phyloP scores from a whole-genome alignment of 192 early-diverging fungal genomes.

The Spizellomyces punctatus region DNA sequence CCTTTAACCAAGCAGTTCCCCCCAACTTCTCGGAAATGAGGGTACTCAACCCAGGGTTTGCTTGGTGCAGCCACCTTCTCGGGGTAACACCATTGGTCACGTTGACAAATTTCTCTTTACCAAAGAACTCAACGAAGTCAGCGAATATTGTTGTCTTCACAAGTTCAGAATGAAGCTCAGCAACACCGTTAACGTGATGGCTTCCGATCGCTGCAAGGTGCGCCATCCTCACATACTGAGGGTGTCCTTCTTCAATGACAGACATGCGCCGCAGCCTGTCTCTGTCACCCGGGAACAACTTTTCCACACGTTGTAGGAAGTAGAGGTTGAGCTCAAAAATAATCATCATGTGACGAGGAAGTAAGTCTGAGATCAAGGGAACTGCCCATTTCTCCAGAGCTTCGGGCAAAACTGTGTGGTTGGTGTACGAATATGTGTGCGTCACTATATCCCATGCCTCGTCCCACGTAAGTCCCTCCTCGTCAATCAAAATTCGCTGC shows the following conservation, averaged over 20 bases:
- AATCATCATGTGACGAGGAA: slow-evolving; percentile 97
- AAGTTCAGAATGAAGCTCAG: slow-evolving; percentile 61
- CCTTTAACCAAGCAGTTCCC: slow-evolving; percentile 74
- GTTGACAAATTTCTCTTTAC: slow-evolving; percentile 88
- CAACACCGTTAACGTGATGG: slow-evolving; percentile 97
- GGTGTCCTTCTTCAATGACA: slow-evolving; percentile 87
- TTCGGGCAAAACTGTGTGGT: slow-evolving; percentile 98
- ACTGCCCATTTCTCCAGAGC: slow-evolving; percentile 98
- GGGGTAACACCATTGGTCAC: slow-evolving; percentile 99
- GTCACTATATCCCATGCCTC: slow-evolving; percentile 85
- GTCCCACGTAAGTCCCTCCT: slow-evolving; percentile 91
- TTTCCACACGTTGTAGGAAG: slow-evolving; percentile 95
- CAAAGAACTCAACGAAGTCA: slow-evolving; percentile 90
- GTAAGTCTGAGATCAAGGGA: slow-evolving; percentile 86
- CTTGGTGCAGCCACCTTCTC: slow-evolving; percentile 91
- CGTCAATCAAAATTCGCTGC: slow-evolving; percentile 90
- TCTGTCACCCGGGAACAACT: slow-evolving; percentile 82
- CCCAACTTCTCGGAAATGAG: slow-evolving; percentile 85
- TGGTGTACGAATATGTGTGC: slow-evolving; percentile 94
- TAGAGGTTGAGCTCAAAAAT: slow-evolving; percentile 99
- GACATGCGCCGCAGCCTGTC: slow-evolving; percentile 36
- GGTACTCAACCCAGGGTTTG: slow-evolving; percentile 82
- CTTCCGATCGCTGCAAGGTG: slow-evolving; percentile 91
- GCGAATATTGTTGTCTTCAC: slow-evolving; percentile 69
- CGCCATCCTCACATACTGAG: slow-evolving; percentile 98